These are phyloP conservation scores for Sicyos edulis DNA, from an alignment of 306 rosid species.

Conservation along the genomic window DNA sequence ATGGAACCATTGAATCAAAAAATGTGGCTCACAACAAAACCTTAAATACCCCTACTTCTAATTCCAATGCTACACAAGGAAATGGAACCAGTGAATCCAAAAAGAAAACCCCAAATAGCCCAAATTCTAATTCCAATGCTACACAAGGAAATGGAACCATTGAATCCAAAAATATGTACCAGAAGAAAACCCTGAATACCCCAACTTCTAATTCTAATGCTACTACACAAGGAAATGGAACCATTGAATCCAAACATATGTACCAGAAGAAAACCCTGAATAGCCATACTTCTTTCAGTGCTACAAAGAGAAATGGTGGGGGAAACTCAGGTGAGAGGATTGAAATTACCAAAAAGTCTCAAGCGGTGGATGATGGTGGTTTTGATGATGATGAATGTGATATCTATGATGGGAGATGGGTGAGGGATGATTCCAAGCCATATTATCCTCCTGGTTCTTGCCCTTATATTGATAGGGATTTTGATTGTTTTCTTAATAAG, in stretches of 20 bases:
- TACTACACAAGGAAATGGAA: conserved; percentile 10
- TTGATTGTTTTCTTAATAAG: conserved; percentile 64
- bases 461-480: conserved; percentile 65
- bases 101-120: too few relatives aligned
- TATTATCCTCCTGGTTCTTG: conserved; percentile 80
- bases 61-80: conserved; percentile 17
- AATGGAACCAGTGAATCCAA: too few relatives aligned
- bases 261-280: background rate
- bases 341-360: conserved; percentile 20
- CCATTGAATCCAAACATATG: background rate
- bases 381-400: conserved; percentile 45
- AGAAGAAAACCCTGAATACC: too few relatives aligned
- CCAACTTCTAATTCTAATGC: background rate
- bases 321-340: background rate
- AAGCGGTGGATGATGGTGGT: conserved; percentile 12
- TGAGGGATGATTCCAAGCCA: conserved; percentile 74
- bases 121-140: background rate
- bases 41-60: too few relatives aligned
- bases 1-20: too few relatives aligned
- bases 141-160: too few relatives aligned
- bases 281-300: background rate
- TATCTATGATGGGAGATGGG: conserved; percentile 72
- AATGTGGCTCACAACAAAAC: too few relatives aligned
- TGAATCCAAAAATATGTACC: too few relatives aligned
- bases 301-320: background rate